Evolutionary conservation across 2,329 filamentous ascomycete species (phyloP), one percentile per base, ranked within the genome.

Genomic region (Penicillium crustosum): DNA sequence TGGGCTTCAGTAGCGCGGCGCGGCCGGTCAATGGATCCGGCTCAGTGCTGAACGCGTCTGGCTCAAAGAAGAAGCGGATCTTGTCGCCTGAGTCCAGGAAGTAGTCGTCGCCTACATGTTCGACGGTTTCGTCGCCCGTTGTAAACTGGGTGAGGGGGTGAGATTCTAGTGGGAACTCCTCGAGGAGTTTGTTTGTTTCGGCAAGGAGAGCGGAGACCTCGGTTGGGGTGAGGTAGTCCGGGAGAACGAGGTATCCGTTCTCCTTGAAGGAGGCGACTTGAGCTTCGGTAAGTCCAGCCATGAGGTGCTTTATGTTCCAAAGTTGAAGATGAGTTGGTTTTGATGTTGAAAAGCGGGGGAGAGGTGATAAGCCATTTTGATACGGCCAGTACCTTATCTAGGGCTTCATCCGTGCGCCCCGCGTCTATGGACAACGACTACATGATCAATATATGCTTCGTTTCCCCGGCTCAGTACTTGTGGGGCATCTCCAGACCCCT

Each of bases 141-240:
- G 89, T 90, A 83, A 99, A 99, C 71, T 88, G 89, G 9, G 94
- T 97, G 82, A 97, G 88, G 1, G 94, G 93, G 76, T 97, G 94
- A 57, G 89, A 84, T 36, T 85, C 81, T n/a, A 97, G 82, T 38
- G 87, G 83, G 77, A 99, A 93, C 61, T 83, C 81, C 53, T 86
- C 79, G 49, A 97, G 89, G 61, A 97, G 83, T 35, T 79, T 78
- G 70, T 88, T 81, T 6, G 92, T 94, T 76, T 95, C 91, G 60
- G 77, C 74, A 19, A 97, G 84, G 4, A 97, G 85, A 25, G 83
- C 78, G 15, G 82, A 73, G 49, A 93, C 85, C 19, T 89, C 90
- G 1, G 81, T 73, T 0, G 82, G 81, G 10, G 82, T 81, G 41
- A 97, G 85, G 55, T 90, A 93, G 69, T 89, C 77, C 1, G 90